A percentile compares a stretch with the other conserved stretches of the same genome.
phyloP scores from a whole-genome alignment of 139 green algal genomes.

The Chlorella sp. region DNA sequence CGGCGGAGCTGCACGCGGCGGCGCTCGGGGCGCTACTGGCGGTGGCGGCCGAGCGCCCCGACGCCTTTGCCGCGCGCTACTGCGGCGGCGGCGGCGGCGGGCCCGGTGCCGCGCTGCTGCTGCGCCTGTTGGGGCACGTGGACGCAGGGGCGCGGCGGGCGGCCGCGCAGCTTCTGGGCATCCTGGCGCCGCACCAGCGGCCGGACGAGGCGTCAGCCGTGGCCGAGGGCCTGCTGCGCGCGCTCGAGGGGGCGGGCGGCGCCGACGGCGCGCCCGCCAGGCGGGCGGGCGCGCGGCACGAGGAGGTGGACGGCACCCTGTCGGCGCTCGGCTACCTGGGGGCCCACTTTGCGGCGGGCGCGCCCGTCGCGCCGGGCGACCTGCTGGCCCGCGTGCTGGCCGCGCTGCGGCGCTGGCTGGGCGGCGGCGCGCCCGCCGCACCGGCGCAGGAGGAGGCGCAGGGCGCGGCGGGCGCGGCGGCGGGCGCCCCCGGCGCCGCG shows the following conservation, averaged over 20 bases:
- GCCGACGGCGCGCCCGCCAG: constrained; percentile 9
- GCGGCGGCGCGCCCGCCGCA: not conserved
- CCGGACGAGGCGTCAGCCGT: not conserved
- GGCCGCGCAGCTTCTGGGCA: constrained; percentile 66
- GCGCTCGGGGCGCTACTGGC: constrained; percentile 53
- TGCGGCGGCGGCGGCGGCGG: constrained; percentile 8
- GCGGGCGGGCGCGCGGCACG: too few relatives aligned
- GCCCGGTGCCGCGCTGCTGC: constrained; percentile 53
- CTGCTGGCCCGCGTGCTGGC: constrained; percentile 9
- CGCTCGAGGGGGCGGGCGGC: constrained; percentile 20
- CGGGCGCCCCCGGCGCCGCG: not conserved
- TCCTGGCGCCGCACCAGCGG: constrained; percentile 25
- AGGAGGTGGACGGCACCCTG: constrained; percentile 48
- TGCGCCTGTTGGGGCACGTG: constrained; percentile 55
- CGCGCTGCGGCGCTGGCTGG: constrained; percentile 20
- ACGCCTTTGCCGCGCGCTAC: constrained; percentile 36
- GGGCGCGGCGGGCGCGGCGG: too few relatives aligned
- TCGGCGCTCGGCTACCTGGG: constrained; percentile 56
- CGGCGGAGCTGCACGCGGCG: constrained; percentile 47
- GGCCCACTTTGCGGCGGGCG: constrained; percentile 42
- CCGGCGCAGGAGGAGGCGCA: too few relatives aligned
- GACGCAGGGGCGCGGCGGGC: constrained; percentile 45
- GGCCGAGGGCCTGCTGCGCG: constrained; percentile 36
- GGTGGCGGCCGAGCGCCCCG: constrained; percentile 4
- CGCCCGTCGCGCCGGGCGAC: not conserved